Percentiles rank a stretch among this genome's conserved stretches.
Conservation (phyloP, 495 filamentous ascomycete species). For the Hyaloscypha bicolor region DNA sequence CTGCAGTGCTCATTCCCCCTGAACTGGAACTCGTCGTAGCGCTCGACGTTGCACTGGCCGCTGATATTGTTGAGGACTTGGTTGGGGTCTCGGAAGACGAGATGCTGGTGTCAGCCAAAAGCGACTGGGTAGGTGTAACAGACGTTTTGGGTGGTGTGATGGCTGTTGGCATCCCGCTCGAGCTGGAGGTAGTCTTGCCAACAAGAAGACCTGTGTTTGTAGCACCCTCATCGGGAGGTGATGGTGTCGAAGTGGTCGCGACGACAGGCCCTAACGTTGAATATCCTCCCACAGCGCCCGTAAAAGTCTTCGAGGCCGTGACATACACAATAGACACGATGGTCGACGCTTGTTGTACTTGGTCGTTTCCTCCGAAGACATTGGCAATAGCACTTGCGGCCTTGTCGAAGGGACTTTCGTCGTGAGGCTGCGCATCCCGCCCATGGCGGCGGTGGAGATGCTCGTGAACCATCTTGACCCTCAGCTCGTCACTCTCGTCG, state of each 20-base stretch:
- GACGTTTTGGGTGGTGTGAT: slow-evolving; percentile 17
- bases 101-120: slow-evolving; percentile 14
- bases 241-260: not conserved
- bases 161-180: slow-evolving; percentile 8
- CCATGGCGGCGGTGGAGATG: slow-evolving; percentile 25
- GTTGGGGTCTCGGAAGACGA: slow-evolving; percentile 22
- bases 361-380: not conserved
- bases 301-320: slow-evolving; percentile 57
- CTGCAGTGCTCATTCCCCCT: slow-evolving; percentile 61
- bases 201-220: not conserved
- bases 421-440: not conserved
- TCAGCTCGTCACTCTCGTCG: not conserved
- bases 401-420: not conserved
- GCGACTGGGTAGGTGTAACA: not conserved
- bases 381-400: not conserved
- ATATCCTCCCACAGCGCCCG: slow-evolving; percentile 57
- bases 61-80: slow-evolving; percentile 30
- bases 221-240: slow-evolving; percentile 12
- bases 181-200: not conserved
- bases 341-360: slow-evolving; percentile 33
- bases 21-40: slow-evolving; percentile 25
- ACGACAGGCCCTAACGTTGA: slow-evolving; percentile 43
- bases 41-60: slow-evolving; percentile 33
- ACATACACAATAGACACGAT: slow-evolving; percentile 54
- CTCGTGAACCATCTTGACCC: slow-evolving; percentile 21